These are phyloP conservation scores for Arthrinium puccinioides DNA, from an alignment of 2,329 filamentous ascomycete species.

Conservation along the genomic window DNA sequence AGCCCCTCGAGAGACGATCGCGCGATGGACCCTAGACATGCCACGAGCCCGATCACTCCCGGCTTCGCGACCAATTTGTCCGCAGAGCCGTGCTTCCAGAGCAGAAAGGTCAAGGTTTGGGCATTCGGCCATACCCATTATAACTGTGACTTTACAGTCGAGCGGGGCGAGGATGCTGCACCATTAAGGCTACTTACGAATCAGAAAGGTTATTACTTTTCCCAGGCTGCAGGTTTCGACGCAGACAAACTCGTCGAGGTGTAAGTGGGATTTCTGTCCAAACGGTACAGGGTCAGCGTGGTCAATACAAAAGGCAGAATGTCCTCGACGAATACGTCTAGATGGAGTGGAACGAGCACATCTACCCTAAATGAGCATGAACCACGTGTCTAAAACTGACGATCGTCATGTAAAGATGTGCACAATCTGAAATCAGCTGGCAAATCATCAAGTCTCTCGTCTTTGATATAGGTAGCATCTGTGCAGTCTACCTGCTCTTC, in stretches of 20 bases:
- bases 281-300: no score
- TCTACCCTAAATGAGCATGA: no score
- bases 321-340: no score
- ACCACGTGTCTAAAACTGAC: no score
- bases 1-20: constrained; percentile 28
- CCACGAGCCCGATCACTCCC: constrained; percentile 16
- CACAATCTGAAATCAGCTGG: no score
- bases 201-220: constrained; percentile 32
- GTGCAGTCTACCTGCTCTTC: no score
- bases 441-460: no score
- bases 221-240: constrained; percentile 1
- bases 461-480: no score
- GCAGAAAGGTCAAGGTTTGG: constrained; percentile 30
- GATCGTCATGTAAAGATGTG: no score
- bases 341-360: no score
- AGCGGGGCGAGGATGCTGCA: constrained; percentile 18
- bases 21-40: constrained; percentile 26
- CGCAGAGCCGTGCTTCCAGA: constrained; percentile 25
- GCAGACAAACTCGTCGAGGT: background rate
- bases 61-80: constrained; percentile 34
- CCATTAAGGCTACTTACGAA: constrained; percentile 31
- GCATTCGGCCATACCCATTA: constrained; percentile 43
- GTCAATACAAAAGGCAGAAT: no score
- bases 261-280: no score
- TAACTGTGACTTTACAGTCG: constrained; percentile 31